Base-by-base conservation (phyloP, 768 basidiomycete genomes). In the Termitomyces heimii region DNA sequence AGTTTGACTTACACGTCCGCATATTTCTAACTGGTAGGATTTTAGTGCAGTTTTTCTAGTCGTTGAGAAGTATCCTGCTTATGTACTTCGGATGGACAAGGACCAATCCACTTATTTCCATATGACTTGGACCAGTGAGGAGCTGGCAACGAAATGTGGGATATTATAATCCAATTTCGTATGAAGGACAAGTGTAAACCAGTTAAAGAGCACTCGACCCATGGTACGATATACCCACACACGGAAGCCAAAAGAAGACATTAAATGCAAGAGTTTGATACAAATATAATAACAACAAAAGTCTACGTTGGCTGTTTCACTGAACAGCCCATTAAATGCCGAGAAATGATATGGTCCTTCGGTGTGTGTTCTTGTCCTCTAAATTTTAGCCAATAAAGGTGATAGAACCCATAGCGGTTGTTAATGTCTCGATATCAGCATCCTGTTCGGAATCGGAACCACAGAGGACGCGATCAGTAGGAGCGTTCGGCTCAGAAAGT, bases 361-460 rank as follows among this genome's bases (percentile, higher is more conserved):
- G 42, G 44, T 7, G 35, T 54, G 7, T 34, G 4, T 24, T 29
- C 45, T 18, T 26, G 22, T 49, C 22, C 6, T 6, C 18, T 16
- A 28, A 9, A 39, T 5, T 39, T 39, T 42, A 31, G 24, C 26
- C 26, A n/a, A 51, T 51, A 10, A 70, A 58, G 12, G 54, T 62
- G 32, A 66, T 60, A 47, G 66, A 60, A 34, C 60, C 60, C 58
- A 75, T 54, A 22, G 67, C 65, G 20, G 63, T 64, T 9, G 68
- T 62, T 20, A 75, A 60, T 24, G 67, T 60, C 37, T 74, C 71
- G 28, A 75, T 60, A 35, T 72, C 73, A 28, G 67, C 64, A 58
- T 76, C 75, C 32, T 67, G 64, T 28, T 70, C 71, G 2, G 63
- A 62, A 32, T 67, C 64, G 1, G 64, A 66, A 40, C 62, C 62